phyloP scores from a whole-genome alignment of 257 asterid genomes.

The Voacanga thouarsii region DNA sequence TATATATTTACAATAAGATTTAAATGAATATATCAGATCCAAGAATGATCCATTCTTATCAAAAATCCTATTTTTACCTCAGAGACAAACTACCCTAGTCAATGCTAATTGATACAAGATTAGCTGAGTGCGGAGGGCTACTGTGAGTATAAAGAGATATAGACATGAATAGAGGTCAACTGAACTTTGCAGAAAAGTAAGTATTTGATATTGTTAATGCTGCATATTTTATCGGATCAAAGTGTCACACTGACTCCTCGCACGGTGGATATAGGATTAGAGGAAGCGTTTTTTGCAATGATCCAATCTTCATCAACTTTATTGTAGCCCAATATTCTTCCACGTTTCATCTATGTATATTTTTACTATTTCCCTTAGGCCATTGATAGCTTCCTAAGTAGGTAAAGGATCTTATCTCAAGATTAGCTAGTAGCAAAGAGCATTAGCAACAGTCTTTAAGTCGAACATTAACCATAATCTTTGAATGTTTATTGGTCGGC shows the following conservation, averaged over 20 bases:
- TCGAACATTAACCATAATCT: conserved; percentile 26
- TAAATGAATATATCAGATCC: too few relatives aligned
- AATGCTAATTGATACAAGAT: neutral
- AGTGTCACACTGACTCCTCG: neutral
- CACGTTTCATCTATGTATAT: conserved; percentile 19
- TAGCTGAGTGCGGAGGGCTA: neutral
- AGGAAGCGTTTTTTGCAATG: neutral
- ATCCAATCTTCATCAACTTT: conserved; percentile 12
- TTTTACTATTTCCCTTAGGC: neutral
- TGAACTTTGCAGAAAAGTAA: neutral
- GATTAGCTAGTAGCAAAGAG: neutral
- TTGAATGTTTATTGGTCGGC: conserved; percentile 7
- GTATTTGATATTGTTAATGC: neutral
- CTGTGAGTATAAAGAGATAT: neutral
- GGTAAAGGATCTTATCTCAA: conserved; percentile 30
- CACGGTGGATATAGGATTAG: neutral
- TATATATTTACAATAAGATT: too few relatives aligned
- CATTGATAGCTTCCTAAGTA: conserved; percentile 2
- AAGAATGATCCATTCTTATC: too few relatives aligned
- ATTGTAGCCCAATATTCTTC: conserved; percentile 27
- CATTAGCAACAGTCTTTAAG: conserved; percentile 10
- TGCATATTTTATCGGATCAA: neutral
- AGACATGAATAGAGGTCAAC: neutral
- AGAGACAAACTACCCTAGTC: too few relatives aligned
- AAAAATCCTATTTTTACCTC: too few relatives aligned